phyloP scores from a whole-genome alignment of 495 filamentous ascomycete genomes.

The Penicillium paxilli region DNA sequence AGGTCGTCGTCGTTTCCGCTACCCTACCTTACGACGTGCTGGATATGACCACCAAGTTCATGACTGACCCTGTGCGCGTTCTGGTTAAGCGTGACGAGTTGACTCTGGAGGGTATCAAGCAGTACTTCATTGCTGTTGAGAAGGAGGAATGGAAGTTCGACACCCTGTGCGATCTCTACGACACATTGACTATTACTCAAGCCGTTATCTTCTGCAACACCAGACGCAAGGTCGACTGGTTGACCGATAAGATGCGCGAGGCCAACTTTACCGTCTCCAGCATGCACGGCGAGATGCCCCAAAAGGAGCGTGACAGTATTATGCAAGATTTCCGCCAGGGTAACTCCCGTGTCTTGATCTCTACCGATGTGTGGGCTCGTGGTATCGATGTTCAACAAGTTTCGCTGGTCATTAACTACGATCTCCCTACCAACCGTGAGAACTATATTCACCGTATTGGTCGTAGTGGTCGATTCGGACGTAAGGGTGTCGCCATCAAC shows the following conservation, averaged over 20 bases:
- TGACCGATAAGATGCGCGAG: conserved; percentile 97
- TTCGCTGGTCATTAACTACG: conserved; percentile 99
- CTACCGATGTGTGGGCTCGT: conserved; percentile 94
- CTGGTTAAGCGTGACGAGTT: conserved; percentile 99
- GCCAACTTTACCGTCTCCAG: conserved; percentile 97
- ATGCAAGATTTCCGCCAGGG: conserved; percentile 99
- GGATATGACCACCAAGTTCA: conserved; percentile 99
- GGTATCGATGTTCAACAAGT: conserved; percentile 99
- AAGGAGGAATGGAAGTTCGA: conserved; percentile 99
- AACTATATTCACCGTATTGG: conserved; percentile 99
- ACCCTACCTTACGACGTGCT: conserved; percentile 97
- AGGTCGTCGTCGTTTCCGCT: conserved; percentile 96
- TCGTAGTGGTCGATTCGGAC: conserved; percentile 90
- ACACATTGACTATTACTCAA: conserved; percentile 98
- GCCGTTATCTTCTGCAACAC: conserved; percentile 99
- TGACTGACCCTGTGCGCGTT: conserved; percentile 98
- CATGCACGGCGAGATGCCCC: conserved; percentile 99
- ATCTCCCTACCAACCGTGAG: conserved; percentile 96
- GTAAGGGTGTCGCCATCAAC: conserved; percentile 99
- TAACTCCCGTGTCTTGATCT: conserved; percentile 95
- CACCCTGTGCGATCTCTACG: conserved; percentile 98
- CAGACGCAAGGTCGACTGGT: conserved; percentile 97
- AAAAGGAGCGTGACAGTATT: conserved; percentile 95
- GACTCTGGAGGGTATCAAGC: conserved; percentile 96
- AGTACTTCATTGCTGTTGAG: conserved; percentile 99